Evolutionary conservation across 495 filamentous ascomycete genomes (phyloP).

Genomic region (Xylaria flabelliformis): DNA sequence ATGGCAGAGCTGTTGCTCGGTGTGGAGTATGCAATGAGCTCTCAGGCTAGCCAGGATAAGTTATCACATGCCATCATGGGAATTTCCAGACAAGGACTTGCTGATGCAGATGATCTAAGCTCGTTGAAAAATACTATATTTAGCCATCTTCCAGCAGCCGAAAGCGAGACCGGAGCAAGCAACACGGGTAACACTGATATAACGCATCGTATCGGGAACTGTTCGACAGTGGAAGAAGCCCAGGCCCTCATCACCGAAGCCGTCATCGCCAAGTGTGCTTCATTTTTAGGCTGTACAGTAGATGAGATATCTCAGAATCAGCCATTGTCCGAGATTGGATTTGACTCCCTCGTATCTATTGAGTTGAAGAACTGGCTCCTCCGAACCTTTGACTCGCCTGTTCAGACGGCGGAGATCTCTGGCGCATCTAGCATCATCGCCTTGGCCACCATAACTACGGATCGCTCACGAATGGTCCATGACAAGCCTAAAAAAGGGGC

Average conservation of each 20-base stretch:
- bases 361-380: constrained; percentile 29
- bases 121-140: constrained; percentile 20
- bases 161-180: not conserved
- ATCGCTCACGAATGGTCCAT: constrained; percentile 28
- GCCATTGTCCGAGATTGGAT: constrained; percentile 23
- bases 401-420: constrained; percentile 34
- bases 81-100: constrained; percentile 17
- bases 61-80: constrained; percentile 26
- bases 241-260: constrained; percentile 23
- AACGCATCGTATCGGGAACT: not conserved
- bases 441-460: constrained; percentile 23
- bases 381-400: constrained; percentile 26
- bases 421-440: constrained; percentile 28
- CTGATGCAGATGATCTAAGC: constrained; percentile 13
- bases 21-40: constrained; percentile 26
- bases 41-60: constrained; percentile 18
- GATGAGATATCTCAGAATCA: constrained; percentile 26
- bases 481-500: not conserved
- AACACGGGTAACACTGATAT: not conserved
- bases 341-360: constrained; percentile 30
- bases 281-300: constrained; percentile 17
- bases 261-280: constrained; percentile 17
- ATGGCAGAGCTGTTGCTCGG: constrained; percentile 18
- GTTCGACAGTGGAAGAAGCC: constrained; percentile 20
- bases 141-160: constrained; percentile 19